These are phyloP conservation scores for Mortierella sp. DNA, from an alignment of 371 early-diverging fungal species.

Conservation along the genomic window DNA sequence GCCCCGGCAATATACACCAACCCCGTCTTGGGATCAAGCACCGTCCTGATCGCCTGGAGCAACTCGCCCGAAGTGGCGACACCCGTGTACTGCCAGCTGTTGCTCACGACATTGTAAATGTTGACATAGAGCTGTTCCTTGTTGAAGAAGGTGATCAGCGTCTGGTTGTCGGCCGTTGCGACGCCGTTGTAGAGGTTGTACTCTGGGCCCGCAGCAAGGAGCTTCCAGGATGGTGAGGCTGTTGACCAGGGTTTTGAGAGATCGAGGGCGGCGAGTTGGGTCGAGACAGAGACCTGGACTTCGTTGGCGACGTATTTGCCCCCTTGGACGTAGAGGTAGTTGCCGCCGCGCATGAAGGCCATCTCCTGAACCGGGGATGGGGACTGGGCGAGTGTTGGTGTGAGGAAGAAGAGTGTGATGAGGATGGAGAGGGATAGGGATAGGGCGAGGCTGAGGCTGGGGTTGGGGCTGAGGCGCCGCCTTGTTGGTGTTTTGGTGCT, in stretches of 20 bases:
- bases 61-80: background rate
- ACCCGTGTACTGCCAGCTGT: background rate
- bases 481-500: background rate
- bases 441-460: background rate
- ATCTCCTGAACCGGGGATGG: constrained; percentile 20
- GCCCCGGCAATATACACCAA: constrained; percentile 22
- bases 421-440: background rate
- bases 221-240: constrained; percentile 17
- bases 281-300: background rate
- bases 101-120: background rate
- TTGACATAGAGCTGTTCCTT: background rate
- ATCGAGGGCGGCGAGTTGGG: constrained; percentile 25
- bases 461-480: too few species aligned
- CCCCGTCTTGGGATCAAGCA: constrained; percentile 18
- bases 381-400: background rate
- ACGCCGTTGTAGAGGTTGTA: background rate
- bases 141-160: constrained; percentile 15
- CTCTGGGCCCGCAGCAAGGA: background rate
- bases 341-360: constrained; percentile 24
- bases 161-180: constrained; percentile 24
- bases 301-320: background rate
- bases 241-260: constrained; percentile 25
- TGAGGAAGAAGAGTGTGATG: background rate
- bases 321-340: constrained; percentile 29
- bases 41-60: constrained; percentile 2